Base-by-base conservation (phyloP, 192 early-diverging fungal genomes). In the Entomortierella parvispora region DNA sequence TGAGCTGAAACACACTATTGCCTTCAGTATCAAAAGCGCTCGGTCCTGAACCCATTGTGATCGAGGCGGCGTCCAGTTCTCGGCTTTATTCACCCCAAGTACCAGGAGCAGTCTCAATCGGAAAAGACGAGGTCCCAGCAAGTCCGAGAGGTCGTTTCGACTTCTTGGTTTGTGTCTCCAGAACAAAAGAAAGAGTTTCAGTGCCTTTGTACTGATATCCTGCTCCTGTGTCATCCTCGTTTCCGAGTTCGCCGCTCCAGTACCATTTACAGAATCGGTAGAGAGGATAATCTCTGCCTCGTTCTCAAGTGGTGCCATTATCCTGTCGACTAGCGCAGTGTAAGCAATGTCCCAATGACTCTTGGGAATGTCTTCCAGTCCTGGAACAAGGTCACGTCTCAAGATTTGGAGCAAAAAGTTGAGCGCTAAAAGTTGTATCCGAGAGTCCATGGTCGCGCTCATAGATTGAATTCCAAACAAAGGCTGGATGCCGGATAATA, bases 121-220 rank as follows among this genome's bases (percentile, higher is more conserved):
- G 33, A 52, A 62, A 4, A 77, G 31, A 10, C 74, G 48, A 3
- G 74, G 74, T 4, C 65, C 74, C 9, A 68, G 40, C 4, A 77
- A 55, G 25, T 68, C 65, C 0, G 74, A 49, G 2, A 77, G 33
- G 20, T 58, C 26, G 20, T 17, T 43, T 11, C 55, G 58, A 0
- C 65, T 65, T 28, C 58, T 77, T 14, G 37, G 15, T 20, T 65
- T 34, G 8, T 64, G 55, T 17, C 58, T 68, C 74, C 74, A 77
- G 37, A 77, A 68, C 49, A 58, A 20, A n/a, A 8, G 25, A 37
- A 68, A 68, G 9, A 77, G 46, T 26, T 32, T 55, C 23, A 77
- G 17, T 0, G 61, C 60, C 42, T 58, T 64, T 1, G 64, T 14
- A 18, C 65, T 58, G 10, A 43, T 50, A 7, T 71, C 69, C 4